These are phyloP conservation scores for Hyaloscypha finlandica DNA, from an alignment of 495 filamentous ascomycete genomes.

Conservation along the genomic window DNA sequence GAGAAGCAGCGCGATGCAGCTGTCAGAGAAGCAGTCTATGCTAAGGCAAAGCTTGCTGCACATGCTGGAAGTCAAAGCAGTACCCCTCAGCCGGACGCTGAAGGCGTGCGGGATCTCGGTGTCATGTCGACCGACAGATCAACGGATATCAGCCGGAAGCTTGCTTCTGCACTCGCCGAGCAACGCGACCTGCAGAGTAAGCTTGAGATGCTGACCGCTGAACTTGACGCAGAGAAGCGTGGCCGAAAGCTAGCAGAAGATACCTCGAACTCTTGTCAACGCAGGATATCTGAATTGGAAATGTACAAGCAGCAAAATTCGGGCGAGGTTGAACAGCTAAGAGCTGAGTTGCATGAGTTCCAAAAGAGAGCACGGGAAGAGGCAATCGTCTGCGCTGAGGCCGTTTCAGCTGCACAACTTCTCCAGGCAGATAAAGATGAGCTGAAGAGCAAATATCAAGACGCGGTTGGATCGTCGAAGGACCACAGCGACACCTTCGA, in stretches of 20 bases:
- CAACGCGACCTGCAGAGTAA: slow-evolving; percentile 75
- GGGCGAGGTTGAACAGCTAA: slow-evolving; percentile 79
- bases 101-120: slow-evolving; percentile 53
- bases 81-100: slow-evolving; percentile 68
- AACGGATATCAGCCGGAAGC: slow-evolving; percentile 77
- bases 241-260: slow-evolving; percentile 85
- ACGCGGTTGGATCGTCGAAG: slow-evolving; percentile 63
- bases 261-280: slow-evolving; percentile 77
- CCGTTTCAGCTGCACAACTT: slow-evolving; percentile 69
- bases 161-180: slow-evolving; percentile 74
- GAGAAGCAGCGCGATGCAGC: slow-evolving; percentile 93
- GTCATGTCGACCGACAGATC: slow-evolving; percentile 61
- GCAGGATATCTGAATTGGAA: slow-evolving; percentile 80
- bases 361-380: slow-evolving; percentile 78
- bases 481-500: slow-evolving; percentile 73
- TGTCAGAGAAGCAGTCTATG: slow-evolving; percentile 89
- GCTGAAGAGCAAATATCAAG: slow-evolving; percentile 66
- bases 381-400: slow-evolving; percentile 71
- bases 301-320: slow-evolving; percentile 76
- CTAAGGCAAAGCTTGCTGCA: slow-evolving; percentile 88
- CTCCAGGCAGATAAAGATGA: slow-evolving; percentile 83
- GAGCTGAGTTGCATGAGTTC: slow-evolving; percentile 77
- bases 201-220: slow-evolving; percentile 63
- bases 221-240: slow-evolving; percentile 78
- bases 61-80: slow-evolving; percentile 70